phyloP scores from a whole-genome alignment of 768 basidiomycete genomes.

The Boletus subcaerulescens region DNA sequence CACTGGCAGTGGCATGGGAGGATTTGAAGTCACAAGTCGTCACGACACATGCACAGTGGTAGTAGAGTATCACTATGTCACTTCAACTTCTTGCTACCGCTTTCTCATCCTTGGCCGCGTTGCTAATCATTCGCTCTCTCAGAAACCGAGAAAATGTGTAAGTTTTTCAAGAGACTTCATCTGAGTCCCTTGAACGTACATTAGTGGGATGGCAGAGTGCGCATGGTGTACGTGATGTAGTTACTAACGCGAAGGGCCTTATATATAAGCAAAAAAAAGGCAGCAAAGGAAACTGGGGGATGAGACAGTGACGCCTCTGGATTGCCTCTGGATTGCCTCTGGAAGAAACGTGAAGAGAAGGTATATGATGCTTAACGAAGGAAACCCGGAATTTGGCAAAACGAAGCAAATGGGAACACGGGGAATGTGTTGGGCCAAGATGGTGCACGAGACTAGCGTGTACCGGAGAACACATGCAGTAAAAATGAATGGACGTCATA shows the following conservation, averaged over 20 bases:
- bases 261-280: constrained; percentile 18
- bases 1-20: no score
- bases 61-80: no score
- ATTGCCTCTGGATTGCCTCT: constrained; percentile 19
- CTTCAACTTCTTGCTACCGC: no score
- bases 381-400: constrained; percentile 4
- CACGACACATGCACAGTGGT: no score
- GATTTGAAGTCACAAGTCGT: no score
- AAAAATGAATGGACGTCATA: constrained; percentile 20
- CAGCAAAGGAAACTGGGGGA: constrained; percentile 4
- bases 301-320: no score
- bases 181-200: constrained; percentile 21
- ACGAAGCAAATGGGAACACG: constrained; percentile 11
- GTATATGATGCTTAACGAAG: constrained; percentile 13
- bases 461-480: constrained; percentile 9
- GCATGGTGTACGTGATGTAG: constrained; percentile 27
- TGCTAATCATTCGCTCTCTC: no score
- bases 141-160: background rate
- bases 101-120: no score
- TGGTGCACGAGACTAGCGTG: constrained; percentile 17
- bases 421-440: background rate
- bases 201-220: constrained; percentile 31
- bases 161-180: constrained; percentile 15
- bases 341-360: constrained; percentile 13
- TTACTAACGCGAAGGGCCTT: constrained; percentile 31